Evolutionary conservation across 768 basidiomycete species (phyloP), one percentile per base, ranked within the genome.

Genomic region (Collybia sp.): DNA sequence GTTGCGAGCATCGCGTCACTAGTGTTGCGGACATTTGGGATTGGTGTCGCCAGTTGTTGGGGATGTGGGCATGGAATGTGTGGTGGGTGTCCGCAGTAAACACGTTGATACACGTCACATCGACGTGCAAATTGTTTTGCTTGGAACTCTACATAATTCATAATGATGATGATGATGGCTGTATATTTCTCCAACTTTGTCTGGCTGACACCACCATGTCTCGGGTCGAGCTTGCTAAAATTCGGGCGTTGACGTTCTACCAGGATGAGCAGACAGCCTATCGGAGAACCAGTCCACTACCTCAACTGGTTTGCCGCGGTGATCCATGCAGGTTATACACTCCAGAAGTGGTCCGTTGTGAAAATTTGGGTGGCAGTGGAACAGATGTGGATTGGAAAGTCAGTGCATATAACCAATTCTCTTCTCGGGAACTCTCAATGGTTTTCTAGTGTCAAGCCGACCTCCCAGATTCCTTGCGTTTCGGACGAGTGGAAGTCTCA

Each of bases 321-420:
- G 80, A 82, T 52, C 69, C 89, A 18, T 97, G 94, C 63, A 71
- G 69, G 33, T 58, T 79, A 17, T 95, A 82, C 64, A 77, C 82
- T 48, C 93, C 93, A 1, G 87, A 92, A 44, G 90, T 82, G 17
- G 84, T 97, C 30, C 82, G 88, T 53, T 97, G 94, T 65, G 70
- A 69, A 45, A 94, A 85, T 52, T 70, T 86, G 37, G 90, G 93
- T 33, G 88, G 88, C 3, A 65, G 68, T 48, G 92, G 88, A 4
- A 71, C 77, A 1, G 88, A 89, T 9, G 82, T 94, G 2, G 92
- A 95, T 57, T 97, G 94, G 94, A 90, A 88, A 77, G 89, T 84
- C 56, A 54, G 75, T 66, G 38, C 16, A 38, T 46, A 19, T 17
- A 31, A 18, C 17, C 13, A 11, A 18, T n/a, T 48, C 40, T 33